Evolutionary conservation across 352 stramenopile genomes (phyloP).

Genomic region (Phytopythium oedochilum): DNA sequence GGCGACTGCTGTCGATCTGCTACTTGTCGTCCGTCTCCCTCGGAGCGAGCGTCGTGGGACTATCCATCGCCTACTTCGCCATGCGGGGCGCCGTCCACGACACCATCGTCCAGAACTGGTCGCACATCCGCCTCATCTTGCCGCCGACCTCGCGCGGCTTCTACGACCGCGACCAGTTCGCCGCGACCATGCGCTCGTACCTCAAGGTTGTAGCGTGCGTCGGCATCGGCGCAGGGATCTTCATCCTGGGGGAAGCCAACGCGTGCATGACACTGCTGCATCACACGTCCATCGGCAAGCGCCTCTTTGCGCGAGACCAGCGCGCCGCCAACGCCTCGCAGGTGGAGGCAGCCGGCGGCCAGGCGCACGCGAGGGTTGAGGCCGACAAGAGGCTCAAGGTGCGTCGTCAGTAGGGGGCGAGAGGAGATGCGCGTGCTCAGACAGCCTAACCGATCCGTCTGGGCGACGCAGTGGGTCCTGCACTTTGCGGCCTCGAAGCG

Average conservation of each 20-base stretch:
- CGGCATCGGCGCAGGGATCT: conserved; percentile 47
- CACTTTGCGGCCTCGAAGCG: conserved; percentile 61
- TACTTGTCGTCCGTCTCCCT: conserved; percentile 56
- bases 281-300: conserved; percentile 48
- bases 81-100: conserved; percentile 40
- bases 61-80: conserved; percentile 56
- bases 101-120: conserved; percentile 53
- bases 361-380: neutral
- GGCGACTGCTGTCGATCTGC: conserved; percentile 63
- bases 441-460: neutral
- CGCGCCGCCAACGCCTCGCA: conserved; percentile 30
- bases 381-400: conserved; percentile 1
- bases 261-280: conserved; percentile 53
- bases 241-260: conserved; percentile 43
- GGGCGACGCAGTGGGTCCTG: conserved; percentile 35
- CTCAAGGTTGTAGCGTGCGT: conserved; percentile 55
- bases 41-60: conserved; percentile 35
- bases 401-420: too few relatives aligned
- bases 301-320: conserved; percentile 50
- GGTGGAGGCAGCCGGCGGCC: neutral
- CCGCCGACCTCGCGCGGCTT: conserved; percentile 60
- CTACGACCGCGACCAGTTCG: conserved; percentile 69
- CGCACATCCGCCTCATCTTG: conserved; percentile 51
- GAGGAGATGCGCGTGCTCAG: too few relatives aligned
- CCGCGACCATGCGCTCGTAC: conserved; percentile 44